Conservation (phyloP, 2,329 filamentous ascomycete genomes). For the Diplodia corticola region DNA sequence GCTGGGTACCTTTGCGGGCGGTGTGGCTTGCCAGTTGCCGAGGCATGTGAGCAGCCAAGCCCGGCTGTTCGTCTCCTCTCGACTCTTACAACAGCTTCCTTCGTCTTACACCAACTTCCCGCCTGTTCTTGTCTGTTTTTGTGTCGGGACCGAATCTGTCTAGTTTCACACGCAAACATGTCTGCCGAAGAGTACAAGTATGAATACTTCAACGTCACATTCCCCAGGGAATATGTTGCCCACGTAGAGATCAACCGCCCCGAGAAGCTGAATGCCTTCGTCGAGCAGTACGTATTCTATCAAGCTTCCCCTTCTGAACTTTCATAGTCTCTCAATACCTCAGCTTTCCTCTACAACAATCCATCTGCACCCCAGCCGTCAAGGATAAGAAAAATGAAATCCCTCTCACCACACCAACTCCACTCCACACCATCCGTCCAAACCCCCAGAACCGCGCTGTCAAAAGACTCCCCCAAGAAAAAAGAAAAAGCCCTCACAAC, state of each 20-base stretch:
- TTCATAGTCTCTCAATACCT: no score
- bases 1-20: background rate
- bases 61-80: background rate
- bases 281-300: slow-evolving; percentile 54
- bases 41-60: slow-evolving; percentile 19
- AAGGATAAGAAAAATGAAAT: background rate
- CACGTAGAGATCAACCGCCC: slow-evolving; percentile 91
- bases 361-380: background rate
- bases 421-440: background rate
- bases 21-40: slow-evolving; percentile 5
- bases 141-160: background rate
- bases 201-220: slow-evolving; percentile 72
- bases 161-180: background rate
- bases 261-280: slow-evolving; percentile 84
- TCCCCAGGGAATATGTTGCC: slow-evolving; percentile 71
- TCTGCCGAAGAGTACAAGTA: slow-evolving; percentile 45
- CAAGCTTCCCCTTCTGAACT: background rate
- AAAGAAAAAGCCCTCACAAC: background rate
- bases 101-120: background rate
- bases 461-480: no score
- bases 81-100: background rate
- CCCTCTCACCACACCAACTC: background rate
- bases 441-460: no score
- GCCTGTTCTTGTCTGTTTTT: no score
- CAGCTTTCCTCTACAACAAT: background rate